These are phyloP conservation scores for Chrysanthemum makinoi DNA, from an alignment of 129 eudicot species.

Conservation along the genomic window DNA sequence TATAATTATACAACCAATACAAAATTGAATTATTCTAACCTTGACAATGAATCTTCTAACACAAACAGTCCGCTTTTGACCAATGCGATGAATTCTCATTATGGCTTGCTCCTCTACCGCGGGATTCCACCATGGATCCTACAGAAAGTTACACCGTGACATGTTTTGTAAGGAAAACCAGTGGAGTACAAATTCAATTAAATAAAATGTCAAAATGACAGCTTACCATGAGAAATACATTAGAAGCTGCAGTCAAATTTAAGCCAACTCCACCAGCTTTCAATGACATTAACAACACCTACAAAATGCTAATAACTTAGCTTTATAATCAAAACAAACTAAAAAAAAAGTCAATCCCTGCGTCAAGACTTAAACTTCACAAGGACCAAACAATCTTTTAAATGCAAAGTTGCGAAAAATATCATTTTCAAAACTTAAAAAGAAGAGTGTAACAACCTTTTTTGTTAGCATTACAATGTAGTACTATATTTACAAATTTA, in stretches of 20 bases:
- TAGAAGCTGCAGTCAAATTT: slow-evolving; percentile 87
- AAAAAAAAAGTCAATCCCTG: background rate
- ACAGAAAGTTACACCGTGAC: background rate
- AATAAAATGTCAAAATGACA: slow-evolving; percentile 18
- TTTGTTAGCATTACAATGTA: background rate
- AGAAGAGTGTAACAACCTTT: background rate
- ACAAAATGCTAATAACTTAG: slow-evolving; percentile 14
- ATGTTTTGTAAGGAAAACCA: slow-evolving; percentile 2
- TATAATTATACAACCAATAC: background rate
- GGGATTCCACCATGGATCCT: slow-evolving; percentile 99
- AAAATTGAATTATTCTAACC: slow-evolving; percentile 33
- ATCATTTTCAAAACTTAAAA: background rate
- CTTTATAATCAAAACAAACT: slow-evolving; percentile 16
- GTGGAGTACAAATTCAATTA: background rate
- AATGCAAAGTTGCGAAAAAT: background rate
- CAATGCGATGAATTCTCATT: slow-evolving; percentile 89
- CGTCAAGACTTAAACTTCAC: slow-evolving; percentile 6
- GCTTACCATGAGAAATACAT: slow-evolving; percentile 81
- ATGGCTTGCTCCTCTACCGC: slow-evolving; percentile 96
- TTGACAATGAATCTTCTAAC: slow-evolving; percentile 87
- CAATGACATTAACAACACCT: slow-evolving; percentile 75
- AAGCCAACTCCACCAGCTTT: slow-evolving; percentile 95
- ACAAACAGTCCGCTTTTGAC: slow-evolving; percentile 78
- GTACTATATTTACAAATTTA: background rate
- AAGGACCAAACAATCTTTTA: slow-evolving; percentile 13